Conservation (phyloP, 441 rosid species). For the Aquilaria agallochum region DNA sequence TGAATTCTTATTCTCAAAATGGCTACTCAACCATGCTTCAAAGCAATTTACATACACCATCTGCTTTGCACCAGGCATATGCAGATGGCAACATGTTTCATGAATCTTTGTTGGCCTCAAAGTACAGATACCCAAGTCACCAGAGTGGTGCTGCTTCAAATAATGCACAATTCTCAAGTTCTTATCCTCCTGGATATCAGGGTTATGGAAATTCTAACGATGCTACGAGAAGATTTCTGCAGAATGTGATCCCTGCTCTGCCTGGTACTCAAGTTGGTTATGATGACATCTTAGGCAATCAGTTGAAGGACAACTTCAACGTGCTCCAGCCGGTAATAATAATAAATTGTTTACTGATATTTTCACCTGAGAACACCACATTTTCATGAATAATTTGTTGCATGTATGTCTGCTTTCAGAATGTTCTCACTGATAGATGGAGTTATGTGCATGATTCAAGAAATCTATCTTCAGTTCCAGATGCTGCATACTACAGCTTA, state of each 20-base stretch:
- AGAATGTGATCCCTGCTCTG: slow-evolving; percentile 11
- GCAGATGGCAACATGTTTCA: slow-evolving; percentile 16
- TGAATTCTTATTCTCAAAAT: slow-evolving; percentile 20
- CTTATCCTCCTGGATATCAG: slow-evolving; percentile 20
- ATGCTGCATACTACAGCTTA: slow-evolving; percentile 15
- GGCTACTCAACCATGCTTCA: slow-evolving; percentile 20
- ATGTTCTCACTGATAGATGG: slow-evolving; percentile 18
- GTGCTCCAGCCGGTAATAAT: slow-evolving; percentile 30
- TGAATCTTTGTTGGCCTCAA: slow-evolving; percentile 24
- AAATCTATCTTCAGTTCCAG: slow-evolving; percentile 15
- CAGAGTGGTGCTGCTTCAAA: slow-evolving; percentile 16
- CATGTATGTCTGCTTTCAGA: slow-evolving; percentile 17
- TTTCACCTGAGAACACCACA: neutral
- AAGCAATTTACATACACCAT: slow-evolving; percentile 16
- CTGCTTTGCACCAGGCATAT: slow-evolving; percentile 25
- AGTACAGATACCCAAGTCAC: slow-evolving; percentile 14
- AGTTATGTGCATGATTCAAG: slow-evolving; percentile 22
- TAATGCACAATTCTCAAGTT: slow-evolving; percentile 22
- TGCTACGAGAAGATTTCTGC: slow-evolving; percentile 22
- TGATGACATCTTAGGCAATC: slow-evolving; percentile 20
- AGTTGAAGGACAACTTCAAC: slow-evolving; percentile 11
- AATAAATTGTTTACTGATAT: neutral
- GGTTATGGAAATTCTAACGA: slow-evolving; percentile 20
- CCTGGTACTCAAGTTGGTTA: slow-evolving; percentile 20
- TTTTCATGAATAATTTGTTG: neutral